Evolutionary conservation across 257 asterid species (phyloP).

Genomic region (Solanum lycopersicoides): DNA sequence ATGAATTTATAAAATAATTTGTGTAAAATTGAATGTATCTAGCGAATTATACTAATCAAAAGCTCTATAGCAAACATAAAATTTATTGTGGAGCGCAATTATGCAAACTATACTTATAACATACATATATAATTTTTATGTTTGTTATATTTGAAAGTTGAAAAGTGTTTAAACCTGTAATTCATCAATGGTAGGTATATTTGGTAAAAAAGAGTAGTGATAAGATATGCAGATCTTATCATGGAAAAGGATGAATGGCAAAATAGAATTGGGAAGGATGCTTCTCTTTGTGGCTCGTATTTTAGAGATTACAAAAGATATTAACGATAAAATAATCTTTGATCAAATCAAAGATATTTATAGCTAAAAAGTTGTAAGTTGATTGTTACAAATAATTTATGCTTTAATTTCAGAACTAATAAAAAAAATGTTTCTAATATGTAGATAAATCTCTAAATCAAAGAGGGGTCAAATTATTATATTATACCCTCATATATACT

Average conservation of each 20-base stretch:
- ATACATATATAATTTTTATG: no score
- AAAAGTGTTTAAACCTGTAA: background rate
- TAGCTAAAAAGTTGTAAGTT: background rate
- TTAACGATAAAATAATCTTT: background rate
- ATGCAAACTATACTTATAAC: no score
- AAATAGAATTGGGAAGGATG: background rate
- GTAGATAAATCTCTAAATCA: background rate
- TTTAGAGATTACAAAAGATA: background rate
- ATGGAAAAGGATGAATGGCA: background rate
- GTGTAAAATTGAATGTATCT: no score
- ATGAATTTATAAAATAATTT: no score
- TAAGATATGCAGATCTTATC: background rate
- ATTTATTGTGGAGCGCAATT: rapidly evolving
- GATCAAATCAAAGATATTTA: background rate
- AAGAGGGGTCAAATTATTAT: background rate
- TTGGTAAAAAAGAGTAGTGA: background rate
- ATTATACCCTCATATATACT: background rate
- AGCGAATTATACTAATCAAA: no score
- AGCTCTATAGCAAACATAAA: no score
- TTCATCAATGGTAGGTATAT: no score
- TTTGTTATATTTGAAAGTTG: no score
- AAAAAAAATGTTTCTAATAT: background rate
- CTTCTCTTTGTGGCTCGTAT: background rate
- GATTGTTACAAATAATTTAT: background rate
- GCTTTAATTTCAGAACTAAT: background rate